phyloP scores from a whole-genome alignment of 176 grass and related monocot genomes.

The Oryza coarctata region DNA sequence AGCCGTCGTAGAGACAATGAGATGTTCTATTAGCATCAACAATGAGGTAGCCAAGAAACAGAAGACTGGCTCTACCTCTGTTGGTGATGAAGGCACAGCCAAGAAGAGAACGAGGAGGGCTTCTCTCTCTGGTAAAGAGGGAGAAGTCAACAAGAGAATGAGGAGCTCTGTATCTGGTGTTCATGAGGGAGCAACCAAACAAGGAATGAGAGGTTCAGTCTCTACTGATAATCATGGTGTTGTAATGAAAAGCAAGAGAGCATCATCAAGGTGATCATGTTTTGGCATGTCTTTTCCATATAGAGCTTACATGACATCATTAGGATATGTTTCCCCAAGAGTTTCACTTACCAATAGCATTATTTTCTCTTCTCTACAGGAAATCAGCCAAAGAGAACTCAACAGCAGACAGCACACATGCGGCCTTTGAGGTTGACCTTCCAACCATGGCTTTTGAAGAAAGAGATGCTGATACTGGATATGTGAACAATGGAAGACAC shows the following conservation, averaged over 20 bases:
- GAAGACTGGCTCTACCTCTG: background rate
- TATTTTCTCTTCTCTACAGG: conserved; percentile 1
- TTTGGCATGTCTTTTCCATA: background rate
- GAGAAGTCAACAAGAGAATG: background rate
- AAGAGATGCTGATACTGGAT: conserved; percentile 28
- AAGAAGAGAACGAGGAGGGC: background rate
- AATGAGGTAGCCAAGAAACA: background rate
- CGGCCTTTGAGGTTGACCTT: conserved; percentile 12
- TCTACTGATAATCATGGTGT: conserved; percentile 12
- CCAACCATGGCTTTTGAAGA: conserved; percentile 21
- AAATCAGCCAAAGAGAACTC: conserved; percentile 31
- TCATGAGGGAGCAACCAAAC: background rate
- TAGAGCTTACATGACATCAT: background rate
- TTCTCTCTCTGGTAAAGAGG: background rate
- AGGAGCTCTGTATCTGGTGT: conserved; percentile 3
- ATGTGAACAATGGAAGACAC: conserved; percentile 12
- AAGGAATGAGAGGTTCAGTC: conserved; percentile 14
- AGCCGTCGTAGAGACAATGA: background rate
- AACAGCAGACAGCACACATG: conserved; percentile 18
- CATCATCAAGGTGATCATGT: conserved; percentile 38
- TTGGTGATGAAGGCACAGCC: conserved; percentile 20
- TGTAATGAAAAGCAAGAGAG: conserved; percentile 32
- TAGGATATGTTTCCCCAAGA: background rate
- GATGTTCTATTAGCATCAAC: background rate
- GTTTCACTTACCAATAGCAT: background rate